These are phyloP conservation scores for Penicillium paneum DNA, from an alignment of 2,329 filamentous ascomycete genomes.

Conservation along the genomic window DNA sequence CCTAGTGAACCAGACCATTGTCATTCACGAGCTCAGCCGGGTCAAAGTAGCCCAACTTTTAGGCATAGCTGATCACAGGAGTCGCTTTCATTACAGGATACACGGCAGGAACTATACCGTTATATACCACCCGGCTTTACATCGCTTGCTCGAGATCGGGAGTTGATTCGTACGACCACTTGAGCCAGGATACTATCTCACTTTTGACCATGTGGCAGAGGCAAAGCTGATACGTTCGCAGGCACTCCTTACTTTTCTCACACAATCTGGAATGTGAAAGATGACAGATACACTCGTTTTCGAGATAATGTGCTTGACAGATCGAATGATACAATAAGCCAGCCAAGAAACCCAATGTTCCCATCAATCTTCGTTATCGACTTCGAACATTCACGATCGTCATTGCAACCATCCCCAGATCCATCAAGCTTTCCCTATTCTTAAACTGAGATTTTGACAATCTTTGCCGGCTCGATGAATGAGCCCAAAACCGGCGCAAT, in stretches of 20 bases:
- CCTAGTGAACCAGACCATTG: not conserved
- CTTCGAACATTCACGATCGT: not conserved
- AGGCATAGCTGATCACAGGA: not conserved
- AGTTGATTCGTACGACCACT: not conserved
- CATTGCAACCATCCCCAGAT: not conserved
- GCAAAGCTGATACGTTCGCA: not conserved
- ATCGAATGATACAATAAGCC: not conserved
- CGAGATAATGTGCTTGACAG: not conserved
- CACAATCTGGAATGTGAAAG: not conserved
- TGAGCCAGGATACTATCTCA: not conserved
- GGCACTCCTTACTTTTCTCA: not conserved
- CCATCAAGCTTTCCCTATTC: not conserved
- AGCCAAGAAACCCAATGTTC: not conserved
- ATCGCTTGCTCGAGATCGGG: not conserved
- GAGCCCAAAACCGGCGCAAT: conserved; percentile 23
- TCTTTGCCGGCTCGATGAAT: conserved; percentile 23
- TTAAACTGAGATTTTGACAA: conserved; percentile 16
- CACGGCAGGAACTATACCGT: no score
- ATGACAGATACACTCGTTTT: not conserved
- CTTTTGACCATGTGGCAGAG: not conserved
- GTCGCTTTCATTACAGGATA: no score
- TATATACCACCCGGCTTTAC: not conserved
- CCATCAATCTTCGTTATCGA: not conserved
- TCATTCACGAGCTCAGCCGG: not conserved
- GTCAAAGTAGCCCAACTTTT: no score